A percentile compares a stretch with the other conserved stretches of the same genome.
Conservation (phyloP, 306 rosid genomes). For the Coriaria nepalensis region DNA sequence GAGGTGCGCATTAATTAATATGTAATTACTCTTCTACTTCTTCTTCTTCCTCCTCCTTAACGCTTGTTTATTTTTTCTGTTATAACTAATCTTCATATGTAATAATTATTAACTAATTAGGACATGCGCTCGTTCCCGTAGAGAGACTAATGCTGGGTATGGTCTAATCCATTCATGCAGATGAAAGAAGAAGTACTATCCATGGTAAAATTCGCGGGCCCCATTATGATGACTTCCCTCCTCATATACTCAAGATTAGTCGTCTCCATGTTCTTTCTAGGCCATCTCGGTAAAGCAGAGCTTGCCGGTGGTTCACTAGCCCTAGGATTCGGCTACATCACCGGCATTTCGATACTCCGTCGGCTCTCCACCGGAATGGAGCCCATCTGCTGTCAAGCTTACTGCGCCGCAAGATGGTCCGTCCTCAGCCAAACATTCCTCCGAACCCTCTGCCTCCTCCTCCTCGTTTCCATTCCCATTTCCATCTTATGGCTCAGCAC, state of each 20-base stretch:
- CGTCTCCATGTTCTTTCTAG: conserved; percentile 70
- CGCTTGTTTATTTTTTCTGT: too few species aligned
- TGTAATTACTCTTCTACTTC: too few species aligned
- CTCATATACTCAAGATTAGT: conserved; percentile 58
- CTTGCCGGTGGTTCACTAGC: conserved; percentile 86
- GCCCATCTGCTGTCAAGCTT: conserved; percentile 92
- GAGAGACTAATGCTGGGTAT: too few species aligned
- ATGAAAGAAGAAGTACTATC: conserved; percentile 53
- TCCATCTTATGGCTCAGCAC: conserved; percentile 57
- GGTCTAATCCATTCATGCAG: conserved; percentile 21
- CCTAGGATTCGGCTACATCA: conserved; percentile 69
- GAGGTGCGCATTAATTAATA: too few species aligned
- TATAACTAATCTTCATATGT: too few species aligned
- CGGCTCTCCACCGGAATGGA: conserved; percentile 81
- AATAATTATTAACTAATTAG: too few species aligned
- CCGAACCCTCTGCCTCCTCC: conserved; percentile 55
- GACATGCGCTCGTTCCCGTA: too few species aligned
- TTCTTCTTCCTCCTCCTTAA: conserved; percentile 21
- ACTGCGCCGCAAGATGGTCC: conserved; percentile 60
- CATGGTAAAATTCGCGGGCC: conserved; percentile 39
- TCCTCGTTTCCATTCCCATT: conserved; percentile 60
- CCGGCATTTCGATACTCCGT: conserved; percentile 56
- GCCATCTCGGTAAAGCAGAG: conserved; percentile 65
- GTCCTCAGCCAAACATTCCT: conserved; percentile 56
- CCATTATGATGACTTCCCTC: conserved; percentile 48